Evolutionary conservation across 495 filamentous ascomycete species (phyloP).

Genomic region (Talaromyces ruber): DNA sequence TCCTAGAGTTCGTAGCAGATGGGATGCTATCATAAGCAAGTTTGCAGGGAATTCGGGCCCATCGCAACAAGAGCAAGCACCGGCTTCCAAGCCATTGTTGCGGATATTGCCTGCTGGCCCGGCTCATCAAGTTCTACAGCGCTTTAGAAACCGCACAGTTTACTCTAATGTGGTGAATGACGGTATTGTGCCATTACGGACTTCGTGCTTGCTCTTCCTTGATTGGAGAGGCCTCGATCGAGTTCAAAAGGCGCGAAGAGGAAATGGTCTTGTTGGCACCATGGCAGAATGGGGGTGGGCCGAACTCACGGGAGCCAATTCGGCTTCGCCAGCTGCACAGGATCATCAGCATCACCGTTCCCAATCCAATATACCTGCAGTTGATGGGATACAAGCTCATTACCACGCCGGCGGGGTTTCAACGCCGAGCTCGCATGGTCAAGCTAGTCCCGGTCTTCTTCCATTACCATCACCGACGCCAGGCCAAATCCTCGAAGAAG

Average conservation of each 20-base stretch:
- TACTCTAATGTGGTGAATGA: conserved; percentile 99
- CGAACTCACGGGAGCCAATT: conserved; percentile 79
- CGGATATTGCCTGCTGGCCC: conserved; percentile 89
- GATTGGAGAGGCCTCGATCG: conserved; percentile 92
- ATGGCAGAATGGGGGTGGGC: conserved; percentile 93
- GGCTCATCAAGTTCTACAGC: conserved; percentile 75
- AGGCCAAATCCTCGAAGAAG: conserved; percentile 13
- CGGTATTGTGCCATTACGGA: conserved; percentile 90
- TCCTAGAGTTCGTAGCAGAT: conserved; percentile 76
- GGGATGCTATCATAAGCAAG: conserved; percentile 77
- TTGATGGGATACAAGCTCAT: conserved; percentile 13
- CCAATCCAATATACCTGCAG: conserved; percentile 17
- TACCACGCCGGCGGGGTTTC: conserved; percentile 12
- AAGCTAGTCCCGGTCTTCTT: conserved; percentile 13
- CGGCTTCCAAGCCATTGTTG: conserved; percentile 79
- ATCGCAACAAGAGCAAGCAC: conserved; percentile 56
- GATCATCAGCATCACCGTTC: conserved; percentile 13
- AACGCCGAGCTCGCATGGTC: conserved; percentile 11
- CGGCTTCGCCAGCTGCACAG: conserved; percentile 33
- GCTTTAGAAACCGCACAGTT: conserved; percentile 83
- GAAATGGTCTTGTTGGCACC: conserved; percentile 84
- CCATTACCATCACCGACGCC: conserved; percentile 14
- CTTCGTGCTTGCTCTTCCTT: conserved; percentile 91
- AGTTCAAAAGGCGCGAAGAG: conserved; percentile 89
- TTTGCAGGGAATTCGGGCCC: conserved; percentile 59